A percentile compares a stretch with the other conserved stretches of the same genome.
These are phyloP conservation scores for Neofusicoccum parvum DNA, from an alignment of 2,329 filamentous ascomycete genomes.

Conservation along the genomic window DNA sequence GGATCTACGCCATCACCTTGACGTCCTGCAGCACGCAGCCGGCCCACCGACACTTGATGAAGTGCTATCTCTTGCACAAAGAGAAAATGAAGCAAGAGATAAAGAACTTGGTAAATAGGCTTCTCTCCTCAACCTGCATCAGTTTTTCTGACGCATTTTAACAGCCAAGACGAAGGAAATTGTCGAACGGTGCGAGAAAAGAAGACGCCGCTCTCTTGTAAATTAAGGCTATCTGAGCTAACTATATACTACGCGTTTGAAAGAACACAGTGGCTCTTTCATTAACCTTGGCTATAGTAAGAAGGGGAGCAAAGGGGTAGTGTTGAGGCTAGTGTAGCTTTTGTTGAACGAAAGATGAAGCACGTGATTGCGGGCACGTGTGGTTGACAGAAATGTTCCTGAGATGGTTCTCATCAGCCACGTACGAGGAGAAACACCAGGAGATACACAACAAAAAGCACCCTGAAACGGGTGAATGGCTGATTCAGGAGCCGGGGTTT, in stretches of 20 bases:
- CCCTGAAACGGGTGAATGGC: conserved; percentile 26
- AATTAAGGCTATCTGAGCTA: no score
- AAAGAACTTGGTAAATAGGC: not conserved
- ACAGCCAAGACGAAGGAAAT: conserved; percentile 23
- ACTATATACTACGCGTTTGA: no score
- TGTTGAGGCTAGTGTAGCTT: no score
- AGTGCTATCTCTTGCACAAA: not conserved
- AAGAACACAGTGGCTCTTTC: no score
- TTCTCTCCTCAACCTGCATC: not conserved
- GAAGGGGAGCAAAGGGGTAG: no score
- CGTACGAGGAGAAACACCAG: conserved; percentile 28
- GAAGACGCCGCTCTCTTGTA: no score
- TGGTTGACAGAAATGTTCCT: no score
- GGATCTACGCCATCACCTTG: conserved; percentile 23
- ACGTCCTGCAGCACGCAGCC: conserved; percentile 26
- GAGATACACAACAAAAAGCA: conserved; percentile 27
- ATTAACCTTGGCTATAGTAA: no score
- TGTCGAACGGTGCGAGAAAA: no score
- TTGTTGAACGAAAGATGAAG: no score
- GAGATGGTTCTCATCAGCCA: conserved; percentile 26
- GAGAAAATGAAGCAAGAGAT: not conserved
- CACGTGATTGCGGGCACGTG: no score
- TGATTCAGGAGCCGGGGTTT: conserved; percentile 24
- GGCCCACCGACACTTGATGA: conserved; percentile 2
- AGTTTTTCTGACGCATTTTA: not conserved